These are phyloP conservation scores for Sugiyamaella novakii DNA, from an alignment of 1,139 yeast genomes.

Conservation along the genomic window DNA sequence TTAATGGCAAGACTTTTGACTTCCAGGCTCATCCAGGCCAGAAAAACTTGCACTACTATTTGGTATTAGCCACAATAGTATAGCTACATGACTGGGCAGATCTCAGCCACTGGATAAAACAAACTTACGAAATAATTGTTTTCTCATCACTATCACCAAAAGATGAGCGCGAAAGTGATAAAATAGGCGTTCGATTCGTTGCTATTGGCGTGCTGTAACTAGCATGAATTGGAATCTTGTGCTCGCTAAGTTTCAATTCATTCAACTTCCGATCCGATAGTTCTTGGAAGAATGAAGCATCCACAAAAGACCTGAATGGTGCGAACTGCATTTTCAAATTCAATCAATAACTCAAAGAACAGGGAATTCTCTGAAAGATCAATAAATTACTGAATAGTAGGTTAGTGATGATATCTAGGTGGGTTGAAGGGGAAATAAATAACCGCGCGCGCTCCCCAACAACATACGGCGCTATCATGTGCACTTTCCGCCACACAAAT, in stretches of 20 bases:
- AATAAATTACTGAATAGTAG: too few species aligned
- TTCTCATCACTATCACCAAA: slow-evolving; percentile 26
- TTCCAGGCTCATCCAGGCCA: too few species aligned
- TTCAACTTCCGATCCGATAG: slow-evolving; percentile 69
- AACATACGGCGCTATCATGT: slow-evolving; percentile 12
- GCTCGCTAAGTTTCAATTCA: slow-evolving; percentile 61
- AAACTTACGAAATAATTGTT: slow-evolving; percentile 20
- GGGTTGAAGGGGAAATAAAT: too few species aligned
- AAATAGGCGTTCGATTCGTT: slow-evolving; percentile 32
- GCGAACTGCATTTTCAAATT: slow-evolving; percentile 44
- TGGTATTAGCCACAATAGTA: too few species aligned
- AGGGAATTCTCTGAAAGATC: background rate
- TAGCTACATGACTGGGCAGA: background rate
- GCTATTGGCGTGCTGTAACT: slow-evolving; percentile 51
- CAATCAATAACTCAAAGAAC: background rate
- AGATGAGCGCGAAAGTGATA: slow-evolving; percentile 32
- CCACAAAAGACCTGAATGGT: slow-evolving; percentile 71
- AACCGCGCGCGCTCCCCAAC: slow-evolving; percentile 1
- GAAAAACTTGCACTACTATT: too few species aligned
- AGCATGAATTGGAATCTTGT: slow-evolving; percentile 47
- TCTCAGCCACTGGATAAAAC: background rate
- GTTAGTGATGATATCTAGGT: too few species aligned
- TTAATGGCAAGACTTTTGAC: background rate
- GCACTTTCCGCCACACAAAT: background rate
- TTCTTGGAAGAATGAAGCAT: slow-evolving; percentile 80